phyloP scores from a whole-genome alignment of 441 rosid species.

The Erysimum cheiri region DNA sequence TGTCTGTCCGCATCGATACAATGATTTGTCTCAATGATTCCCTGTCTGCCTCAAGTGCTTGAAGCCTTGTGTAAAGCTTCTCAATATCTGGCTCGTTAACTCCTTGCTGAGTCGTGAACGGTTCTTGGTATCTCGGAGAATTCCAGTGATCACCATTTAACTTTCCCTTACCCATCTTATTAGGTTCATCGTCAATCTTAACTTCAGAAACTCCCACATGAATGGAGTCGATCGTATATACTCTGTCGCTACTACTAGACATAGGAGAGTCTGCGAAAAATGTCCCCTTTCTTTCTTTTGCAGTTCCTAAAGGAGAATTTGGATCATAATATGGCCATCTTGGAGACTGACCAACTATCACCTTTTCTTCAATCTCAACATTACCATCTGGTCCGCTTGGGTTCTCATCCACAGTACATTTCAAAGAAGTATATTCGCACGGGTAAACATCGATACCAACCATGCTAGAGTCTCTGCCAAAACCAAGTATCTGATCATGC shows the following conservation, averaged over 20 bases:
- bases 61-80: slow-evolving; percentile 90
- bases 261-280: slow-evolving; percentile 62
- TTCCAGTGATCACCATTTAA: slow-evolving; percentile 48
- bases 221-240: slow-evolving; percentile 84
- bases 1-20: slow-evolving; percentile 95
- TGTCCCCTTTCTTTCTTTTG: slow-evolving; percentile 56
- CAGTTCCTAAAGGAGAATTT: slow-evolving; percentile 53
- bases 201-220: slow-evolving; percentile 59
- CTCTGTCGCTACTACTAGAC: slow-evolving; percentile 63
- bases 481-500: slow-evolving; percentile 60
- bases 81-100: slow-evolving; percentile 69
- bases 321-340: slow-evolving; percentile 54
- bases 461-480: slow-evolving; percentile 51
- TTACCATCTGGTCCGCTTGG: slow-evolving; percentile 54
- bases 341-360: slow-evolving; percentile 80
- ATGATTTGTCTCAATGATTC: slow-evolving; percentile 94
- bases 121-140: slow-evolving; percentile 55
- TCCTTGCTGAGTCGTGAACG: slow-evolving; percentile 48
- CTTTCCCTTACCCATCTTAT: slow-evolving; percentile 36
- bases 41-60: slow-evolving; percentile 94
- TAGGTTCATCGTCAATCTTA: slow-evolving; percentile 49
- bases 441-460: slow-evolving; percentile 55
- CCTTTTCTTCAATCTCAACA: slow-evolving; percentile 63
- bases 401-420: slow-evolving; percentile 69
- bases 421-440: slow-evolving; percentile 67